phyloP scores from a whole-genome alignment of 2,329 filamentous ascomycete species.

The Colletotrichum liriopes region DNA sequence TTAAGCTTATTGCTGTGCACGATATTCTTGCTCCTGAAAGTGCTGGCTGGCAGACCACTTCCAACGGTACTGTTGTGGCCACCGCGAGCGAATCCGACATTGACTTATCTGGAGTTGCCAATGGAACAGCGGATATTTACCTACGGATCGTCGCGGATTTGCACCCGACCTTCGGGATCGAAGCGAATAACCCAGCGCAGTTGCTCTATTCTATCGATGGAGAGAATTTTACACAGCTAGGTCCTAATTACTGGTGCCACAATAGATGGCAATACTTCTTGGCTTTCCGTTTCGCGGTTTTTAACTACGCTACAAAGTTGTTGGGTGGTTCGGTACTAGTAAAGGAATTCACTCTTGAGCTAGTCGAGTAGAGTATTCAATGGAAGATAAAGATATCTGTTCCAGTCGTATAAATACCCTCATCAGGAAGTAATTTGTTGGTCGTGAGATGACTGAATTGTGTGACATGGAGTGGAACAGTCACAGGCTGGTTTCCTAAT shows the following conservation, averaged over 20 bases:
- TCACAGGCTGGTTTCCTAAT: not conserved
- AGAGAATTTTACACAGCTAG: constrained; percentile 54
- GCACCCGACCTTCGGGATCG: constrained; percentile 39
- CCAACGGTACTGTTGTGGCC: constrained; percentile 48
- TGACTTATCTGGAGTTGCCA: constrained; percentile 12
- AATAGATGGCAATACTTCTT: constrained; percentile 63
- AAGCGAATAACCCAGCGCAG: constrained; percentile 32
- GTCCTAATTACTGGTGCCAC: constrained; percentile 53
- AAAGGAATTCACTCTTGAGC: constrained; percentile 29
- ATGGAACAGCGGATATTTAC: constrained; percentile 43
- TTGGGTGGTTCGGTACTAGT: constrained; percentile 44
- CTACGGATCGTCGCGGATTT: constrained; percentile 46
- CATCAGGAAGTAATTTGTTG: not conserved
- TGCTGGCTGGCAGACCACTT: constrained; percentile 51
- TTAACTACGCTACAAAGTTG: constrained; percentile 62
- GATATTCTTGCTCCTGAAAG: constrained; percentile 49
- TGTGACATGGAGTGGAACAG: not conserved
- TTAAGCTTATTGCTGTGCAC: constrained; percentile 50
- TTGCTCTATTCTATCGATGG: constrained; percentile 62
- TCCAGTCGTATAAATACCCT: not conserved
- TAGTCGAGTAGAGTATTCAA: constrained; percentile 5
- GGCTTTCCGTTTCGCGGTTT: constrained; percentile 65
- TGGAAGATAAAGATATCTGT: too few species aligned
- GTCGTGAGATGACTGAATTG: not conserved
- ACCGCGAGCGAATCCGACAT: not conserved